Percentiles rank a stretch among this genome's conserved stretches.
Evolutionary conservation across 805 yeast species (phyloP).

Genomic region (Komagataella pastoris): DNA sequence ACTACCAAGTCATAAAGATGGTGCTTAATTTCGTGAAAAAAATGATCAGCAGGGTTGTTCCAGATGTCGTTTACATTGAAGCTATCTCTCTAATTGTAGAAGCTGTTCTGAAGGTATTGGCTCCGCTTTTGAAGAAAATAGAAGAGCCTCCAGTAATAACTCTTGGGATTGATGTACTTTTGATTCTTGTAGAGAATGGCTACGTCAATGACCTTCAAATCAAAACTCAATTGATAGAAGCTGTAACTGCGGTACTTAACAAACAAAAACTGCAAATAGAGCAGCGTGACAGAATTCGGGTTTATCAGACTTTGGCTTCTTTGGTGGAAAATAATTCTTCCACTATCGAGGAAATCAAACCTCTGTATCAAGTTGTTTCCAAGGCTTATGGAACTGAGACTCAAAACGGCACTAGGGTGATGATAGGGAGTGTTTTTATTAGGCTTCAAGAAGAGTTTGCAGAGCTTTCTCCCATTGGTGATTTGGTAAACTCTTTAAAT

Average conservation of each 20-base stretch:
- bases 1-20: constrained; percentile 47
- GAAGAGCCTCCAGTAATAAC: constrained; percentile 32
- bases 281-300: constrained; percentile 35
- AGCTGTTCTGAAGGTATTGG: constrained; percentile 35
- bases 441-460: constrained; percentile 28
- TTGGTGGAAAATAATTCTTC: constrained; percentile 42
- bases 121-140: constrained; percentile 29
- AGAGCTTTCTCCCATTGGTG: constrained; percentile 30
- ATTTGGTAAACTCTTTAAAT: constrained; percentile 52
- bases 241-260: constrained; percentile 48
- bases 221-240: constrained; percentile 35
- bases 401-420: constrained; percentile 49
- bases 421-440: constrained; percentile 44
- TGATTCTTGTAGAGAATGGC: constrained; percentile 40
- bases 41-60: constrained; percentile 27
- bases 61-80: constrained; percentile 28
- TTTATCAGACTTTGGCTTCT: constrained; percentile 42
- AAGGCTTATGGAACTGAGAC: constrained; percentile 7
- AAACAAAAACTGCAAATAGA: constrained; percentile 41
- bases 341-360: constrained; percentile 31
- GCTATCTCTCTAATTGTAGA: constrained; percentile 48
- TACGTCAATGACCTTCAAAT: constrained; percentile 43
- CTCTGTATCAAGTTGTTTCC: constrained; percentile 14
- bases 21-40: constrained; percentile 40
- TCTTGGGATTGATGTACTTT: constrained; percentile 36